Conservation (phyloP, 106 monocot genomes). For the Dendrobium huoshanense region DNA sequence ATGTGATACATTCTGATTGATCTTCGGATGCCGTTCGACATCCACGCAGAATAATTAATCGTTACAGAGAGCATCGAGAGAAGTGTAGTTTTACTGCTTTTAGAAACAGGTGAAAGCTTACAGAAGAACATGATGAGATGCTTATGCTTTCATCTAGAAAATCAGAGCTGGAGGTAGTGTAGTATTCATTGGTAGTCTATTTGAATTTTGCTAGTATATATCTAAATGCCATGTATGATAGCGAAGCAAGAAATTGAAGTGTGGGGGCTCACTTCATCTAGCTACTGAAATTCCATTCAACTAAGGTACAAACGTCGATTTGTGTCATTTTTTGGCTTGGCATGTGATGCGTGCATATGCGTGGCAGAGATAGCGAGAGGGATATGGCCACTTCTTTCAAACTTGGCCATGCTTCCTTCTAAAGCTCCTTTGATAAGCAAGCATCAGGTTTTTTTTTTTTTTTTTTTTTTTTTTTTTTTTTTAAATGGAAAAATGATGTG, state of each 20-base stretch:
- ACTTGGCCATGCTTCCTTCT: not conserved
- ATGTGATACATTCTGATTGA: no score
- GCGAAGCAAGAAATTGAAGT: not conserved
- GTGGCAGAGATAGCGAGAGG: not conserved
- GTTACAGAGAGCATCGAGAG: no score
- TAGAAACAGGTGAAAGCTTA: not conserved
- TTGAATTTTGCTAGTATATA: conserved; percentile 6
- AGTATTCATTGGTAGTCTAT: not conserved
- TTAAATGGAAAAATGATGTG: no score
- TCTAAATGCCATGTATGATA: not conserved
- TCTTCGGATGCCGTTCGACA: no score
- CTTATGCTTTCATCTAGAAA: no score
- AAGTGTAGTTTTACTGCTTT: not conserved
- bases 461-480: no score
- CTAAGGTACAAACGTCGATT: not conserved
- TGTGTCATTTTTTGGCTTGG: conserved; percentile 2
- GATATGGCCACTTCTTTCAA: not conserved
- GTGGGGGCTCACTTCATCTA: conserved; percentile 11
- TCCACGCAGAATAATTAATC: no score
- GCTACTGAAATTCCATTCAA: conserved; percentile 22
- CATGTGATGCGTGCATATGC: not conserved
- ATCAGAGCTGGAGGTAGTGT: no score
- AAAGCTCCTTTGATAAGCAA: not conserved
- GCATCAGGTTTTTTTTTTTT: no score
- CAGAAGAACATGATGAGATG: no score